phyloP scores from a whole-genome alignment of 176 grass and related monocot species.

The Panicum miliaceum region DNA sequence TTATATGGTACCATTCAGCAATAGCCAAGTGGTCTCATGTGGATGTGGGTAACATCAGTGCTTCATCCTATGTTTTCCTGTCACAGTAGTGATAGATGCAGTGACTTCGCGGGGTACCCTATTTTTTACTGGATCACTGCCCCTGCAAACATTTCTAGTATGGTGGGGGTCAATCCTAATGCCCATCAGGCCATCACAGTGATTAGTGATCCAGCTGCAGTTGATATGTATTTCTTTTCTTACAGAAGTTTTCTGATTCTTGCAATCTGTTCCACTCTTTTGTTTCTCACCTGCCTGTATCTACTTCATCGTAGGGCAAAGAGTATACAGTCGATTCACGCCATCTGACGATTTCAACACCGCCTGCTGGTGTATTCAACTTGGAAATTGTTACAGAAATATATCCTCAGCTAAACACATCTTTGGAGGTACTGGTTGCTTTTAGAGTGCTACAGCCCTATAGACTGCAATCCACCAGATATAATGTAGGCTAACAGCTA shows the following conservation, averaged over 20 bases:
- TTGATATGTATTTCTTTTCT: constrained; percentile 11
- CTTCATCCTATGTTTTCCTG: constrained; percentile 21
- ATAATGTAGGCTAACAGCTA: not conserved
- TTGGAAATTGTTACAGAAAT: constrained; percentile 96
- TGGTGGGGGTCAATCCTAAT: not conserved
- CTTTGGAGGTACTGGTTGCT: constrained; percentile 87
- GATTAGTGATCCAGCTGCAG: not conserved
- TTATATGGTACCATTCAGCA: constrained; percentile 16
- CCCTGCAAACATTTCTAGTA: not conserved
- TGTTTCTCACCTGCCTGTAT: constrained; percentile 39
- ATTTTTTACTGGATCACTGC: constrained; percentile 27
- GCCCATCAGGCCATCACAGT: not conserved
- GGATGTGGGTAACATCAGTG: constrained; percentile 11
- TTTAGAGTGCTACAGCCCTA: not conserved
- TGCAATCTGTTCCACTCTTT: constrained; percentile 11
- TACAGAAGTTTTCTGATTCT: constrained; percentile 2
- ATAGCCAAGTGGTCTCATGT: constrained; percentile 12
- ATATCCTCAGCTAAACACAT: constrained; percentile 93
- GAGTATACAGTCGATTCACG: constrained; percentile 69
- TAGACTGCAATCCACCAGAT: not conserved
- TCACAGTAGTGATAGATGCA: not conserved
- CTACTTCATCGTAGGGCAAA: constrained; percentile 59
- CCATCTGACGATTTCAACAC: constrained; percentile 66
- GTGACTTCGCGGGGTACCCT: not conserved
- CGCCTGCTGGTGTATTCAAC: constrained; percentile 64